Evolutionary conservation across 2,329 filamentous ascomycete genomes (phyloP).

Genomic region (Talaromyces sp.): DNA sequence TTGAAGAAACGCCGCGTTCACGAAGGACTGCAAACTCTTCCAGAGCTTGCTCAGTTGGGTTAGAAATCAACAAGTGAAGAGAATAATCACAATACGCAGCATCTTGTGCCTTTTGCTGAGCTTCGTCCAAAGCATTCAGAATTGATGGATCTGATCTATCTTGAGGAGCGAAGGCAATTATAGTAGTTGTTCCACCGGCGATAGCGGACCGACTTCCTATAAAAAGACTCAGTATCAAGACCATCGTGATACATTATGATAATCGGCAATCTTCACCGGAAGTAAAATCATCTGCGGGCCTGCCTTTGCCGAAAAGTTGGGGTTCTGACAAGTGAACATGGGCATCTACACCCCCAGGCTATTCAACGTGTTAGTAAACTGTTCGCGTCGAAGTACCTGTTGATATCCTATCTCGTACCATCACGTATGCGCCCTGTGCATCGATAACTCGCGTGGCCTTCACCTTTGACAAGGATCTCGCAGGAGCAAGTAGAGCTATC

Average conservation of each 20-base stretch:
- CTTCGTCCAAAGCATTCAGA: conserved; percentile 42
- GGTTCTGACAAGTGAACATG: conserved; percentile 51
- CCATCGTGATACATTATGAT: conserved; percentile 25
- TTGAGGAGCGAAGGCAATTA: conserved; percentile 50
- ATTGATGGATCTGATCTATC: conserved; percentile 45
- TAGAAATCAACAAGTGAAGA: conserved; percentile 49
- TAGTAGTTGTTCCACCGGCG: conserved; percentile 49
- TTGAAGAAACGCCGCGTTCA: conserved; percentile 42
- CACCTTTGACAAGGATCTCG: conserved; percentile 31
- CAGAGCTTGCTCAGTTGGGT: conserved; percentile 31
- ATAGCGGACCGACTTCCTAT: conserved; percentile 39
- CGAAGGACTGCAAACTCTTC: conserved; percentile 37
- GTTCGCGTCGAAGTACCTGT: no score
- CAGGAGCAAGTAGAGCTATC: conserved; percentile 41
- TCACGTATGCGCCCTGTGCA: conserved; percentile 45
- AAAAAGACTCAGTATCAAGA: background rate
- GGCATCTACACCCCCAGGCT: conserved; percentile 48
- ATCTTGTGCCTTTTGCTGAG: conserved; percentile 41
- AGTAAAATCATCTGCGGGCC: conserved; percentile 47
- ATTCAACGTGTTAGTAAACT: background rate
- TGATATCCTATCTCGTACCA: conserved; percentile 24
- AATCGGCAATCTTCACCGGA: conserved; percentile 22
- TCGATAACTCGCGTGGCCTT: conserved; percentile 37
- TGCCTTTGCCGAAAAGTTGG: conserved; percentile 20
- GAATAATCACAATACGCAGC: conserved; percentile 51